Conservation (phyloP, 2,329 filamentous ascomycete species). For the Penicillium corylophilum region DNA sequence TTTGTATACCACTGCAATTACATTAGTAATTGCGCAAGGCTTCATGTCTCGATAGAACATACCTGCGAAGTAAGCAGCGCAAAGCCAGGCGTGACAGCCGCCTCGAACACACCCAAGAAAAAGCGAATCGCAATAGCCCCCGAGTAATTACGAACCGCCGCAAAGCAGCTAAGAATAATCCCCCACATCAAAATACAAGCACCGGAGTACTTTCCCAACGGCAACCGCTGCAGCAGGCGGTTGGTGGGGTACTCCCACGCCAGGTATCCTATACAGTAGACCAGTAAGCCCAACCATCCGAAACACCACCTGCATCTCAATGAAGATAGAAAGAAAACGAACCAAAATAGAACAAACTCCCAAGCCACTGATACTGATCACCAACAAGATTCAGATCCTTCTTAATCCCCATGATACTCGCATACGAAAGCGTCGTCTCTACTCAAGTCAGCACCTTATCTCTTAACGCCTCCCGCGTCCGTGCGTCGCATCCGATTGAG, state of each 20-base stretch:
- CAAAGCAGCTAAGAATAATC: constrained; percentile 60
- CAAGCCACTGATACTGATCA: constrained; percentile 54
- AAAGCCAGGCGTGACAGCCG: constrained; percentile 68
- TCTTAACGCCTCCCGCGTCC: not conserved
- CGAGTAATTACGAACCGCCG: constrained; percentile 59
- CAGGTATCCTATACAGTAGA: constrained; percentile 41
- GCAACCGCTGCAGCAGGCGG: constrained; percentile 62
- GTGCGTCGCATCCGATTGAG: too few relatives aligned
- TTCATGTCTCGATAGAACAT: not conserved
- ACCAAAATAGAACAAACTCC: constrained; percentile 54
- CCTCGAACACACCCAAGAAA: constrained; percentile 67
- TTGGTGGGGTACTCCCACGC: constrained; percentile 67
- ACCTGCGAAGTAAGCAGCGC: constrained; percentile 62
- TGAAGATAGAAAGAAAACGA: constrained; percentile 10
- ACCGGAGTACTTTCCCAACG: constrained; percentile 65
- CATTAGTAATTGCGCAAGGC: not conserved
- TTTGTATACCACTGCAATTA: constrained; percentile 65
- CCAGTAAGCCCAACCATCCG: not conserved
- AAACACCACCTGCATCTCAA: not conserved
- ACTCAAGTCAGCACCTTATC: not conserved
- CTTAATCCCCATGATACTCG: constrained; percentile 55
- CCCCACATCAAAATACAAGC: constrained; percentile 67
- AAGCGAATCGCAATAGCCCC: constrained; percentile 65
- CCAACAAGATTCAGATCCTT: constrained; percentile 45
- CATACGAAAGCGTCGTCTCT: constrained; percentile 54